These are phyloP conservation scores for Auriscalpium microsporum DNA, from an alignment of 768 basidiomycete species.

Conservation along the genomic window DNA sequence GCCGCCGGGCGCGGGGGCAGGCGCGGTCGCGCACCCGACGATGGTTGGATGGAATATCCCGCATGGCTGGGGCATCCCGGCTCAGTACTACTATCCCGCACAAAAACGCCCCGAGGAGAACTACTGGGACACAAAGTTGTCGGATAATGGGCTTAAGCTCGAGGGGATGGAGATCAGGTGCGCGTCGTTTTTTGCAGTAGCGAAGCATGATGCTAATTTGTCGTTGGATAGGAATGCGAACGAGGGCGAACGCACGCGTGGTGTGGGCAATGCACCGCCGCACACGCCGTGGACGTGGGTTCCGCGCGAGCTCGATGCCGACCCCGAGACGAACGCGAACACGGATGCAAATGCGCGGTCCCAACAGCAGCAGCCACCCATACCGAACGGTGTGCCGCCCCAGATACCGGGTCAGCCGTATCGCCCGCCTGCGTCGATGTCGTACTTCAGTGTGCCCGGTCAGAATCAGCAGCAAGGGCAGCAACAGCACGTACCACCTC, in stretches of 20 bases:
- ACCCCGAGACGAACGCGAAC: slow-evolving; percentile 18
- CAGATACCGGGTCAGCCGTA: not conserved
- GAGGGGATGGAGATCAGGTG: slow-evolving; percentile 59
- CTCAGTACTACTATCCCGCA: slow-evolving; percentile 42
- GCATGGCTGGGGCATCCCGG: slow-evolving; percentile 11
- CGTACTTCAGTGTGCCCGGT: slow-evolving; percentile 2
- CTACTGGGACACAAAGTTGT: slow-evolving; percentile 52
- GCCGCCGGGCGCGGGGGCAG: not conserved
- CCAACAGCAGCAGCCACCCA: slow-evolving; percentile 13
- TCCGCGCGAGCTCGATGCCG: slow-evolving; percentile 36
- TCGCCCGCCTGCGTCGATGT: not conserved
- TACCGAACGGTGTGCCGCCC: not conserved
- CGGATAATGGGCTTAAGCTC: slow-evolving; percentile 58
- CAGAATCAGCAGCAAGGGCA: not conserved
- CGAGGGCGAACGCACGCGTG: not conserved
- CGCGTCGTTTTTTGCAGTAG: slow-evolving; percentile 19
- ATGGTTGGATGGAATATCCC: slow-evolving; percentile 12
- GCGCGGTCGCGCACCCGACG: slow-evolving; percentile 7
- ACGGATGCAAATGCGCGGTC: slow-evolving; percentile 5
- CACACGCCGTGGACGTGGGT: slow-evolving; percentile 74
- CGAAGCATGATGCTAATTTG: too few relatives aligned
- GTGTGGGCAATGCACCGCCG: slow-evolving; percentile 21
- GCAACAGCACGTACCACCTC: not conserved
- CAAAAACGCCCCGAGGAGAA: slow-evolving; percentile 55
- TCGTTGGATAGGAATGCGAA: not conserved